Evolutionary conservation across 805 yeast genomes (phyloP).

Genomic region (Huiozyma naganishii): DNA sequence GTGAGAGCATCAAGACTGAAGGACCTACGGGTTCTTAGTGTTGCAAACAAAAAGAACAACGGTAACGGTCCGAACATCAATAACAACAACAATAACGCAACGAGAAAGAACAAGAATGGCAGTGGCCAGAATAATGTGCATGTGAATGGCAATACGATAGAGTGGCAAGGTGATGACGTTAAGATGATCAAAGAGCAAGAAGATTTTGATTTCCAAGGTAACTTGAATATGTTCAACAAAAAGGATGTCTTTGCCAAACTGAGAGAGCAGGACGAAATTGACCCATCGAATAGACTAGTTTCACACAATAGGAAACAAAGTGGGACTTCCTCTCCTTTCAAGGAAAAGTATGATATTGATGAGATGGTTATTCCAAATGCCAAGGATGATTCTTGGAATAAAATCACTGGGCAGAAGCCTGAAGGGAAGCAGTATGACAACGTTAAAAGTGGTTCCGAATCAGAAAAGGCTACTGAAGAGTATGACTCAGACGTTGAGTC

Average conservation of each 20-base stretch:
- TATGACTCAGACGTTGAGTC: conserved; percentile 14
- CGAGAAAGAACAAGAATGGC: background rate
- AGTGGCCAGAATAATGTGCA: background rate
- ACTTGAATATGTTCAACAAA: conserved; percentile 75
- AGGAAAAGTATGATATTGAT: conserved; percentile 45
- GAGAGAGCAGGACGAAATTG: conserved; percentile 49
- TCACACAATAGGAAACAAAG: conserved; percentile 51
- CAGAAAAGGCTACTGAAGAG: conserved; percentile 5
- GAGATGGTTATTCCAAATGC: conserved; percentile 59
- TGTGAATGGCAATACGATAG: conserved; percentile 20
- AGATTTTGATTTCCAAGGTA: conserved; percentile 82
- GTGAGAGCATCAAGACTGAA: conserved; percentile 27
- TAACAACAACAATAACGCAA: conserved; percentile 5
- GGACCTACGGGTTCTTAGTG: conserved; percentile 26
- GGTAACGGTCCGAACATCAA: conserved; percentile 6
- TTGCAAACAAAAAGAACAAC: conserved; percentile 28
- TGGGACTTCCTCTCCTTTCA: background rate
- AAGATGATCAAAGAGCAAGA: conserved; percentile 35
- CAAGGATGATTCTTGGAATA: conserved; percentile 46
- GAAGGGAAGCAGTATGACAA: conserved; percentile 1
- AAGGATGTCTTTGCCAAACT: conserved; percentile 68
- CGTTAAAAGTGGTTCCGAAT: conserved; percentile 1
- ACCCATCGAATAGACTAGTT: conserved; percentile 54
- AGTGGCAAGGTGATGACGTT: conserved; percentile 42
- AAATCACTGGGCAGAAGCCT: conserved; percentile 8